phyloP scores from a whole-genome alignment of 106 monocot species.

The Allium cepa region DNA sequence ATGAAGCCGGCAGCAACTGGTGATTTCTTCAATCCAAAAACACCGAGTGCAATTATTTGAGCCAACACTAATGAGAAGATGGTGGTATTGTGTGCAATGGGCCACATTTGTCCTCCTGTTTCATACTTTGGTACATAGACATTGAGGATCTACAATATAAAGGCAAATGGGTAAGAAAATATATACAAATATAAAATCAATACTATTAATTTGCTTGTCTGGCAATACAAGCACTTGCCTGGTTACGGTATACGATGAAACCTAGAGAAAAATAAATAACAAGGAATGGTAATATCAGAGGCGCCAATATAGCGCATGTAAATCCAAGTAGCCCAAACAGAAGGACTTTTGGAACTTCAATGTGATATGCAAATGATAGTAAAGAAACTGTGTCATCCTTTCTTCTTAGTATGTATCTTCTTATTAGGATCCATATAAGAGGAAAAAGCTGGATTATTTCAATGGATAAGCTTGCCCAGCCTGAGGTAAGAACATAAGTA shows the following conservation, averaged over 20 bases:
- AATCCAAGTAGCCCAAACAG: constrained; percentile 85
- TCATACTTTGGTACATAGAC: constrained; percentile 80
- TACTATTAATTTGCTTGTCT: too few species aligned
- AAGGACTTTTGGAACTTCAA: constrained; percentile 84
- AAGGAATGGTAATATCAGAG: constrained; percentile 88
- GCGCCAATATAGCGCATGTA: constrained; percentile 91
- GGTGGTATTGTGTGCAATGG: constrained; percentile 84
- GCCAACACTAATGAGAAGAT: constrained; percentile 83
- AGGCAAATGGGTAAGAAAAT: too few species aligned
- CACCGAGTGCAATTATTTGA: constrained; percentile 82
- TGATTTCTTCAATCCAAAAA: constrained; percentile 79
- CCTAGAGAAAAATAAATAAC: constrained; percentile 80
- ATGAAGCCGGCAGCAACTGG: constrained; percentile 58
- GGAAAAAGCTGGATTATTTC: constrained; percentile 79
- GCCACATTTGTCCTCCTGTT: constrained; percentile 85
- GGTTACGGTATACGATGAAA: constrained; percentile 85
- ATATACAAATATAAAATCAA: too few species aligned
- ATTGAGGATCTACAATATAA: constrained; percentile 59
- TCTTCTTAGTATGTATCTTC: constrained; percentile 36
- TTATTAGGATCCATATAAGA: constrained; percentile 61
- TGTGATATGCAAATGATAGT: constrained; percentile 87
- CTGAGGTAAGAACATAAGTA: constrained; percentile 93
- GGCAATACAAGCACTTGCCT: constrained; percentile 9
- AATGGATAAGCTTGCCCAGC: constrained; percentile 90
- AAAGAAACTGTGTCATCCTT: constrained; percentile 34